These are phyloP conservation scores for Hemileia vastatrix DNA, from an alignment of 1,284 basidiomycete species.

Conservation along the genomic window DNA sequence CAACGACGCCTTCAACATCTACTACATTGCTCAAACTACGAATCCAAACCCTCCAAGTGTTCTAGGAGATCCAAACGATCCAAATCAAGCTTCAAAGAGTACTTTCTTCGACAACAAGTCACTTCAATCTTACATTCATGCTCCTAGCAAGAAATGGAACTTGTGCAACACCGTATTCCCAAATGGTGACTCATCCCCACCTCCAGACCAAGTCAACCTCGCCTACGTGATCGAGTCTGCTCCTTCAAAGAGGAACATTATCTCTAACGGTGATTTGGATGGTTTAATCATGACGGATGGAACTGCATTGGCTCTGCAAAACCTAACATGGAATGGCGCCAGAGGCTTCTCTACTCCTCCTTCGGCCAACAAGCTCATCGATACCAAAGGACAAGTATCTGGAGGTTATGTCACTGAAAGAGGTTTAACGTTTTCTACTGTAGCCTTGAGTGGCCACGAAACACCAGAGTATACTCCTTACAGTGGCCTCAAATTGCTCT, in stretches of 20 bases:
- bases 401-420: too few species aligned
- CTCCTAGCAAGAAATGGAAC: constrained; percentile 4
- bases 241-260: not conserved
- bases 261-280: constrained; percentile 4
- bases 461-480: too few species aligned
- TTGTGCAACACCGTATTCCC: constrained; percentile 14
- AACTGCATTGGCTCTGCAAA: constrained; percentile 5
- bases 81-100: not conserved
- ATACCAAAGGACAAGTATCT: not conserved
- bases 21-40: not conserved
- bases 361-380: not conserved
- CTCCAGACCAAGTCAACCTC: not conserved
- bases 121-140: not conserved
- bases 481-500: too few species aligned
- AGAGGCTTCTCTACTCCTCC: constrained; percentile 10
- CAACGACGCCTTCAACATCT: not conserved
- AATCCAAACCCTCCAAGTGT: not conserved
- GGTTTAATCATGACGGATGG: constrained; percentile 8
- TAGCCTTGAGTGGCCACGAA: too few species aligned
- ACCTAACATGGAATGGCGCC: constrained; percentile 5
- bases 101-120: not conserved
- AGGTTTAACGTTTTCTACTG: too few species aligned
- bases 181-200: constrained; percentile 1
- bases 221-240: not conserved
- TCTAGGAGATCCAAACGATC: not conserved